Conservation (phyloP, 768 basidiomycete species). For the Pleurotus pulmonarius region DNA sequence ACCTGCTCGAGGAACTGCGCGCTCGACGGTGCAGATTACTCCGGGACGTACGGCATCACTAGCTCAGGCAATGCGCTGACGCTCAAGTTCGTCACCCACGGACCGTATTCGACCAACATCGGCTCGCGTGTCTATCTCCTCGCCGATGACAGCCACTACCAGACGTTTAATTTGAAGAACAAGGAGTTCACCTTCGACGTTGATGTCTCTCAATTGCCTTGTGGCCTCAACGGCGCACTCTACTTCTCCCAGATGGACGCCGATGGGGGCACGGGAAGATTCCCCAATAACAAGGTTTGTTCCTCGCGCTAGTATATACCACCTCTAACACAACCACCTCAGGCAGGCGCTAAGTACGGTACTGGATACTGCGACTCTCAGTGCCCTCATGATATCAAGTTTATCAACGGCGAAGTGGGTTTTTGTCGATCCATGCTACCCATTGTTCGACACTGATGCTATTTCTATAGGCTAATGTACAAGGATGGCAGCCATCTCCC, state of each 20-base stretch:
- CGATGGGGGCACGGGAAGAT: slow-evolving; percentile 36
- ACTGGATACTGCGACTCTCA: slow-evolving; percentile 23
- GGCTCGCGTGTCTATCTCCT: slow-evolving; percentile 35
- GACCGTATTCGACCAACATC: slow-evolving; percentile 17
- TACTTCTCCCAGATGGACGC: slow-evolving; percentile 42
- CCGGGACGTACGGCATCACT: slow-evolving; percentile 35
- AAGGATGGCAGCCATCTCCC: slow-evolving; percentile 27
- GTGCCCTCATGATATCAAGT: slow-evolving; percentile 46
- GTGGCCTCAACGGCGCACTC: slow-evolving; percentile 50
- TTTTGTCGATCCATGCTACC: slow-evolving; percentile 13
- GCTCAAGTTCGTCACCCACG: slow-evolving; percentile 28
- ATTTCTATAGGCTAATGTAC: slow-evolving; percentile 30
- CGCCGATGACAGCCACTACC: slow-evolving; percentile 24
- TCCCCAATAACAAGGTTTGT: slow-evolving; percentile 33
- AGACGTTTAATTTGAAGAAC: slow-evolving; percentile 26
- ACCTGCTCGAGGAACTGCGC: slow-evolving; percentile 26
- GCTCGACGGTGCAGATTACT: slow-evolving; percentile 23
- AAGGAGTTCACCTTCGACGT: slow-evolving; percentile 47
- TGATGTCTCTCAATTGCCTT: slow-evolving; percentile 39
- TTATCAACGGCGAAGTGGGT: slow-evolving; percentile 43
- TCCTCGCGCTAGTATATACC: background rate
- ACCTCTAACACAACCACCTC: background rate
- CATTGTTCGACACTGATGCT: background rate
- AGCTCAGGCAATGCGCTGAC: slow-evolving; percentile 27
- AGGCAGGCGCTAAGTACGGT: slow-evolving; percentile 34